Base-by-base conservation (phyloP, 2,329 filamentous ascomycete genomes). In the Colletotrichum somersetense region DNA sequence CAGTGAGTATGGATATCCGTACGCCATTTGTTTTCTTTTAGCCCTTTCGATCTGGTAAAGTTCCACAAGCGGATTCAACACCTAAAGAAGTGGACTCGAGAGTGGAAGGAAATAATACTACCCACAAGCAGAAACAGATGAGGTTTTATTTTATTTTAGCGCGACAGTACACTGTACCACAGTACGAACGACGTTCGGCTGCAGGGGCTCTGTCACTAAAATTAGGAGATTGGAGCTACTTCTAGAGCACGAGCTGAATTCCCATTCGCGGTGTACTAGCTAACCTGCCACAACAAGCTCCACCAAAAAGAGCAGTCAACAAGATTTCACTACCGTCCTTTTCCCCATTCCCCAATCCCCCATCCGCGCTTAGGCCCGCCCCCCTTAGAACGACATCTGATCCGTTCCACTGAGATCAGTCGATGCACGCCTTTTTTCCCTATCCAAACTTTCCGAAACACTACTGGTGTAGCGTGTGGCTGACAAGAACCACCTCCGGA, bases 121-220 rank as follows among this genome's bases (percentile, higher is more conserved):
- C 55, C 69, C 64, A 63, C 52, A 58, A 59, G 33, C 64, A 61
- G 53, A 10, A n/a, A 23, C 20, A 23, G 38, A 46, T 46, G 53
- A 48, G 35, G 12, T 35, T 26, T 46, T 44, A 57, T 4, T 44
- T n/a, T 20, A 18, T 42, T 18, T 18, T 7, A 42, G 18, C 42
- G 20, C 8, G 44, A 48, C 10, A 4, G 46, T 8, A 23, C 46
- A 46, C n/a, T 23, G 10, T 23, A 5, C 4, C 20, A 23, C 46
- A n/a, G 44, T 46, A 46, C 8, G 8, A 18, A n/a, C 20, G 20
- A 46, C 20, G 7, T 46, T 23, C 20, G 12, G 23, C 12, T 46
- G 58, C 69, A 72, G 69, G 69, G 69, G 59, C 58, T 50, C 26
- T 16, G 46, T 69, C 69, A 53, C 69, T 69, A 62, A 69, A 61